phyloP scores from a whole-genome alignment of 73 alveolate species.

The Paramecium primaurelia region DNA sequence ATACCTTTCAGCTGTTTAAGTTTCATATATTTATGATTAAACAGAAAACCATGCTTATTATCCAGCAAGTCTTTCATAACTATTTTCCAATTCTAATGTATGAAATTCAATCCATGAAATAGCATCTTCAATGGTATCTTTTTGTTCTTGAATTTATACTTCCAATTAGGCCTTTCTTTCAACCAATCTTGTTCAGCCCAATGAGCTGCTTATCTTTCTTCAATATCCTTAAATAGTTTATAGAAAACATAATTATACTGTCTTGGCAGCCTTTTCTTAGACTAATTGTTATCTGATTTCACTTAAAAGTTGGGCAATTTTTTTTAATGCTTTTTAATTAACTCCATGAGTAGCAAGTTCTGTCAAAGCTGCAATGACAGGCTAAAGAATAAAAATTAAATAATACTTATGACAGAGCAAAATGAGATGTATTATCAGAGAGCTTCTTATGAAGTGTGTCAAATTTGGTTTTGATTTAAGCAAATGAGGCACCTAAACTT shows the following conservation, averaged over 20 bases:
- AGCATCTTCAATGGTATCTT: not conserved
- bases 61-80: not conserved
- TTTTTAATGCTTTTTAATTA: not conserved
- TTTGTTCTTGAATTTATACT: not conserved
- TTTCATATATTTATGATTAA: not conserved
- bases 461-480: constrained; percentile 44
- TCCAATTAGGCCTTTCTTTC: constrained; percentile 4
- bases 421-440: constrained; percentile 28
- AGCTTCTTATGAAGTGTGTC: constrained; percentile 36
- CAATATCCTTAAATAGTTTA: not conserved
- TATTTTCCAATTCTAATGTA: not conserved
- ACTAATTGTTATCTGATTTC: constrained; percentile 42
- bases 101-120: not conserved
- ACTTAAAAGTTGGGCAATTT: not conserved
- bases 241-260: not conserved
- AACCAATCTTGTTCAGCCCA: constrained; percentile 34
- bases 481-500: constrained; percentile 58
- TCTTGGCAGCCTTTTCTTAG: not conserved
- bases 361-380: not conserved
- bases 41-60: not conserved
- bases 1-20: constrained; percentile 29
- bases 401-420: constrained; percentile 22
- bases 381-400: not conserved
- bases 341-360: constrained; percentile 31
- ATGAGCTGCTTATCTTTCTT: constrained; percentile 44